These are phyloP conservation scores for Clavulina sp. DNA, from an alignment of 768 basidiomycete genomes.

Conservation along the genomic window DNA sequence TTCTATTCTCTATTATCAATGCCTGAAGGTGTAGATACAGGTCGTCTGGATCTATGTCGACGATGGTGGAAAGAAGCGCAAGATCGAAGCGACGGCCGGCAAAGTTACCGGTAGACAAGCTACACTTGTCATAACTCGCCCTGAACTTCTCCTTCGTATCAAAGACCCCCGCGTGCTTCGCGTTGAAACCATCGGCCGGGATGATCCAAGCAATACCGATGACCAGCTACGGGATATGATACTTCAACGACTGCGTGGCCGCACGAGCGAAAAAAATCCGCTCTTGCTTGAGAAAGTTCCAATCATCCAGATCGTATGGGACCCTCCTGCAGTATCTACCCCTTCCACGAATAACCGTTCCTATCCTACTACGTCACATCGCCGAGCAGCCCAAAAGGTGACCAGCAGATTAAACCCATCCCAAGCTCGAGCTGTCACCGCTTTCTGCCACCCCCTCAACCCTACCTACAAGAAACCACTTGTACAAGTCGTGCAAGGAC, in stretches of 20 bases:
- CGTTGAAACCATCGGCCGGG: no score
- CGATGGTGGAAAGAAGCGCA: not conserved
- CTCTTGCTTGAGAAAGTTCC: not conserved
- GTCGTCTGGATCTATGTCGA: not conserved
- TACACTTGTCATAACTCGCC: no score
- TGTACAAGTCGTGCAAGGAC: not conserved
- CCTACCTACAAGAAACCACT: not conserved
- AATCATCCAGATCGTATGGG: not conserved
- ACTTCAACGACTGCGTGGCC: not conserved
- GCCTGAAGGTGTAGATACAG: not conserved
- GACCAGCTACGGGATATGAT: not conserved
- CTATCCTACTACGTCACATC: not conserved
- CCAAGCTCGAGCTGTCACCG: not conserved
- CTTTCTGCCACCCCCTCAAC: not conserved
- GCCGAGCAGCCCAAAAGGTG: not conserved
- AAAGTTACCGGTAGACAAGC: not conserved
- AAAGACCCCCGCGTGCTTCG: no score
- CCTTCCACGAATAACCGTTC: not conserved
- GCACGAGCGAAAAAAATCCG: not conserved
- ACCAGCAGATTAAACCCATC: not conserved
- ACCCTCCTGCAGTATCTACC: not conserved
- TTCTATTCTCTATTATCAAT: not conserved
- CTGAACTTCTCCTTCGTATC: no score
- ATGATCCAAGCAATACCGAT: no score
- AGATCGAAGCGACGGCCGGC: not conserved